Evolutionary conservation across 73 alveolate genomes (phyloP).

Genomic region (Paramecium biaurelia): DNA sequence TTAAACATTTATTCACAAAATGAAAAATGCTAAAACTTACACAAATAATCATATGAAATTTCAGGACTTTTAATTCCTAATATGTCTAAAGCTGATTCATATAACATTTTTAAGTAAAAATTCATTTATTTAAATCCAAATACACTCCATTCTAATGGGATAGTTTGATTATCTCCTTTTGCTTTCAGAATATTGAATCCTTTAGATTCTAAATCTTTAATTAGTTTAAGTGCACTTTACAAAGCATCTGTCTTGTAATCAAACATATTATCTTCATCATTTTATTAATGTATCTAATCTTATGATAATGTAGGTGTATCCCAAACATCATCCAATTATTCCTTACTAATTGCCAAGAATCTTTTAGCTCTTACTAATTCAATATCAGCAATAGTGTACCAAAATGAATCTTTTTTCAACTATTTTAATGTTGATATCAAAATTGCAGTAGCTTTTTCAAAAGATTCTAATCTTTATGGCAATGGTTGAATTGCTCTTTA

Average conservation of each 20-base stretch:
- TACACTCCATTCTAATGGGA: constrained; percentile 34
- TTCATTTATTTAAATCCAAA: background rate
- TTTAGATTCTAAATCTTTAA: background rate
- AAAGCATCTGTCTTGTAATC: constrained; percentile 49
- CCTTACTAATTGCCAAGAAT: constrained; percentile 4
- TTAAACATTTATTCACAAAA: constrained; percentile 40
- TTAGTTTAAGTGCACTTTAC: background rate
- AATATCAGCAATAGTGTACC: constrained; percentile 55
- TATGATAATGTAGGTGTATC: background rate
- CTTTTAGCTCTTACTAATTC: constrained; percentile 63
- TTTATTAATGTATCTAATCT: background rate
- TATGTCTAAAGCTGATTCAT: background rate
- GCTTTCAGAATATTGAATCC: background rate
- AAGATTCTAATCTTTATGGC: constrained; percentile 59
- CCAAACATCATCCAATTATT: constrained; percentile 40
- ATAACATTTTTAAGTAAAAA: constrained; percentile 1
- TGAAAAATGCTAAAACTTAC: constrained; percentile 48
- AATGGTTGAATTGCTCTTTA: constrained; percentile 54
- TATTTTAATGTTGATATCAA: constrained; percentile 4
- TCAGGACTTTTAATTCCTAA: constrained; percentile 45
- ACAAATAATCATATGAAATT: constrained; percentile 39
- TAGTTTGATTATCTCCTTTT: background rate
- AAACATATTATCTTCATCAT: background rate
- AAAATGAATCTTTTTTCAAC: constrained; percentile 55
- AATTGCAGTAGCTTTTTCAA: constrained; percentile 51